These are phyloP conservation scores for Nakaseomyces sp. DNA, from an alignment of 1,139 yeast species.

Conservation along the genomic window DNA sequence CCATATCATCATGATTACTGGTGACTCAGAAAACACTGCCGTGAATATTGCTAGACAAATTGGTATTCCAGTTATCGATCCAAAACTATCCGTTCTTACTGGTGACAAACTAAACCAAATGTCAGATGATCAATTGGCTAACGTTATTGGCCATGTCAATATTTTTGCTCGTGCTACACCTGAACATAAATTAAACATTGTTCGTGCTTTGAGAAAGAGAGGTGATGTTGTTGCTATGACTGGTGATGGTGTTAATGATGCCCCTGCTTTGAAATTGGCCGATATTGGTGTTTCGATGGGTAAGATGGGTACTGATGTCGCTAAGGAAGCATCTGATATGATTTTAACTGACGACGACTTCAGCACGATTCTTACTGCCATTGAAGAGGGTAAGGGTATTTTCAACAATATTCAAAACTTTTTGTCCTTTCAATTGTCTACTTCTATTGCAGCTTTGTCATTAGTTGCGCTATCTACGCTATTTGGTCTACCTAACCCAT, in stretches of 20 bases:
- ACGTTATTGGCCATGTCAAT: slow-evolving; percentile 70
- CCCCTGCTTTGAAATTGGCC: slow-evolving; percentile 92
- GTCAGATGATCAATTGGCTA: slow-evolving; percentile 59
- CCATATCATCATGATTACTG: slow-evolving; percentile 94
- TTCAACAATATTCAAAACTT: slow-evolving; percentile 91
- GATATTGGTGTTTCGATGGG: slow-evolving; percentile 99
- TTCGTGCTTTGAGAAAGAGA: slow-evolving; percentile 79
- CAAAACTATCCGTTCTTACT: slow-evolving; percentile 57
- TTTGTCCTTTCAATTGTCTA: slow-evolving; percentile 86
- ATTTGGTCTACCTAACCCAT: slow-evolving; percentile 86
- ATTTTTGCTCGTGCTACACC: slow-evolving; percentile 97
- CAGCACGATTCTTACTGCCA: slow-evolving; percentile 83
- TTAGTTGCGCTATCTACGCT: slow-evolving; percentile 80
- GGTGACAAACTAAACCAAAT: slow-evolving; percentile 75
- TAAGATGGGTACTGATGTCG: slow-evolving; percentile 92
- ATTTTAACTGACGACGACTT: slow-evolving; percentile 93
- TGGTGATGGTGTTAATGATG: slow-evolving; percentile 98
- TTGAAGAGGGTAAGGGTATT: slow-evolving; percentile 94
- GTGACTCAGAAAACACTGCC: slow-evolving; percentile 94
- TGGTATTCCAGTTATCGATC: slow-evolving; percentile 73
- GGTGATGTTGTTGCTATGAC: slow-evolving; percentile 99
- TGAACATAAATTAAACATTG: slow-evolving; percentile 87
- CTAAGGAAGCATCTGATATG: slow-evolving; percentile 98
- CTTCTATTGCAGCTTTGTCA: slow-evolving; percentile 89
- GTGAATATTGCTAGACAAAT: slow-evolving; percentile 80